Evolutionary conservation across 2,329 filamentous ascomycete genomes (phyloP).

Genomic region (Trichoderma cornu-damae): DNA sequence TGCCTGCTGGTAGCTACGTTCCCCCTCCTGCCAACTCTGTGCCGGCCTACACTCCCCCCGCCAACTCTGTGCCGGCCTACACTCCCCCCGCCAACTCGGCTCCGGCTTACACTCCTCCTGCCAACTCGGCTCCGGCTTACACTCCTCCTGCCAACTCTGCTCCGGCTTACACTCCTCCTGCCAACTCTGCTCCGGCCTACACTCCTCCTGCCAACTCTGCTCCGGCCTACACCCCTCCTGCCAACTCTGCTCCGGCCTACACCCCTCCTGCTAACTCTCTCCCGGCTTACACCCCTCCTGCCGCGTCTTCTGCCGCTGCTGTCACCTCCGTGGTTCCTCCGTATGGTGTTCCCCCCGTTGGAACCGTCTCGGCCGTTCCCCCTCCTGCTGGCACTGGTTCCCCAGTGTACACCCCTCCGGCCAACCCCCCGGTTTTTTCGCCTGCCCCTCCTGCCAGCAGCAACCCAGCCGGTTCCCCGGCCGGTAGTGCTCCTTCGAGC

Average conservation of each 20-base stretch:
- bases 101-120: constrained; percentile 11
- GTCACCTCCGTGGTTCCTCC: constrained; percentile 3
- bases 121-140: background rate
- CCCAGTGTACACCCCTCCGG: constrained; percentile 20
- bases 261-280: constrained; percentile 6
- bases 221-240: background rate
- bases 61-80: background rate
- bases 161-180: no score
- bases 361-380: constrained; percentile 9
- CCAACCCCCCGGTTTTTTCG: constrained; percentile 28
- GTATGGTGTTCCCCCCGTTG: constrained; percentile 17
- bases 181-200: no score
- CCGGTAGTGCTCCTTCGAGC: background rate
- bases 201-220: no score
- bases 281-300: constrained; percentile 22
- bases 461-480: constrained; percentile 9
- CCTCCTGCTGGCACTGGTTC: constrained; percentile 14
- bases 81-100: constrained; percentile 28
- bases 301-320: constrained; percentile 15
- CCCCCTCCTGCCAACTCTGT: constrained; percentile 6
- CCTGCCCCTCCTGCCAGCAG: constrained; percentile 10
- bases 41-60: constrained; percentile 11
- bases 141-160: constrained; percentile 24
- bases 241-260: constrained; percentile 4
- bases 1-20: background rate